Evolutionary conservation across 2,329 filamentous ascomycete genomes (phyloP).

Genomic region (Beauveria sp.): DNA sequence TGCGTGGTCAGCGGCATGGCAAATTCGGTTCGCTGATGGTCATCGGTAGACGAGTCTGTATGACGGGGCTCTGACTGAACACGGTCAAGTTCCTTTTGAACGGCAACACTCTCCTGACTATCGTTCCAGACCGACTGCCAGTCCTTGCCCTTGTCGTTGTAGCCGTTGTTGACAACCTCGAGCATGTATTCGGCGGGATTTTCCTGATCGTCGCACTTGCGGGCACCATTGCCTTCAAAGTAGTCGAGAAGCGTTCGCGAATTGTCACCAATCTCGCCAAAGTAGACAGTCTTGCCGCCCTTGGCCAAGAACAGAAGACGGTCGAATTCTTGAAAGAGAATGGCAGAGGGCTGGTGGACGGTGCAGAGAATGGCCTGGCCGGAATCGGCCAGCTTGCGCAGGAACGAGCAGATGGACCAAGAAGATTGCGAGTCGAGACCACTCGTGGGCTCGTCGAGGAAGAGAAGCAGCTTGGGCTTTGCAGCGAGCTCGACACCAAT

Average conservation of each 20-base stretch:
- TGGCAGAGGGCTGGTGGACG: conserved; percentile 47
- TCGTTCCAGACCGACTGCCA: conserved; percentile 63
- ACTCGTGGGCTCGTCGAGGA: conserved; percentile 53
- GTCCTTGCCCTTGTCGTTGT: conserved; percentile 36
- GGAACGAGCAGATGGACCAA: conserved; percentile 55
- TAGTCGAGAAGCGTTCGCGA: conserved; percentile 51
- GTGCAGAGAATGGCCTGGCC: conserved; percentile 49
- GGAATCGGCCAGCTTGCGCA: conserved; percentile 51
- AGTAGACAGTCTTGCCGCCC: conserved; percentile 62
- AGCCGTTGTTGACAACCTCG: conserved; percentile 37
- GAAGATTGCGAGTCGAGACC: conserved; percentile 58
- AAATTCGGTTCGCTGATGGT: conserved; percentile 55
- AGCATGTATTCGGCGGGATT: conserved; percentile 76
- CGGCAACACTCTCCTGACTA: conserved; percentile 41
- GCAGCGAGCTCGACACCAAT: conserved; percentile 54
- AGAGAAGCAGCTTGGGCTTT: conserved; percentile 51
- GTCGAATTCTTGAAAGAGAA: conserved; percentile 50
- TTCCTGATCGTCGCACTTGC: conserved; percentile 50
- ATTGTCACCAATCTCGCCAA: conserved; percentile 57
- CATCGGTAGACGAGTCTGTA: conserved; percentile 29
- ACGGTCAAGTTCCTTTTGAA: conserved; percentile 55
- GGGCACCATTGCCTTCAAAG: conserved; percentile 58
- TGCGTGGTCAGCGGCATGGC: conserved; percentile 67
- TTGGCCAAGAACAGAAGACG: conserved; percentile 55
- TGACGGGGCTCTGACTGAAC: conserved; percentile 29